Base-by-base conservation (phyloP, 352 stramenopile genomes). In the Globisporangium radiosum region DNA sequence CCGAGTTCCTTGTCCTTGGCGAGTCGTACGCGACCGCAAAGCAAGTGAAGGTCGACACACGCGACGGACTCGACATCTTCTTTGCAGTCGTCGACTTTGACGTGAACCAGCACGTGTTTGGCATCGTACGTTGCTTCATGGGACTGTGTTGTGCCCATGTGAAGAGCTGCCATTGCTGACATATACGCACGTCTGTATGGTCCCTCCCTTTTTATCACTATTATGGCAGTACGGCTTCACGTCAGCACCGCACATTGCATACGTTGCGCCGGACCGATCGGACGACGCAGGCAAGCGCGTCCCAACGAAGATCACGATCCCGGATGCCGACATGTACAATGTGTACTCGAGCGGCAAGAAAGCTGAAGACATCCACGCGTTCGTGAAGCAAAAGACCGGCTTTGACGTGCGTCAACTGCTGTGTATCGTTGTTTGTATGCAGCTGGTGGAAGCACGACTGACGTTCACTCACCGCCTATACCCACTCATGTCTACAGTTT, bases 1-100 rank as follows among this genome's bases (percentile, higher is more conserved):
- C 81, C 2, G 84, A 94, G 68, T 92, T 90, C 59, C 50, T 66
- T 51, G 63, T 70, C 53, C 69, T 94, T 1, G 80, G 71, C 38
- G 70, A 87, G 59, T 91, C 80, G 57, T 92, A 89, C 66, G 57
- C 67, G 11, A 58, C 61, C 2, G 80, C 78, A 36, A 87, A 88
- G 64, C 79, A 90, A 63, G 64, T 79, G 52, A 85, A 88, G 52
- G 66, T 91, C 37, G 77, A 88, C 62, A 91, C 82, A 15, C 76
- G 79, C 48, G 85, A 92, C 57, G 82, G 82, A 0, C 70, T 92
- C 49, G 82, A 91, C 40, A 64, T 94, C 7, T 84, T 88, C 62
- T 94, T 90, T 52, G 81, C 59, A 52, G 53, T 92, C 53, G 81
- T 89, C 40, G 82, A 94, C 65, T 92, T 89, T 71, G 81, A 90